Conservation (phyloP, 495 filamentous ascomycete species). For the Rhypophila decipiens region DNA sequence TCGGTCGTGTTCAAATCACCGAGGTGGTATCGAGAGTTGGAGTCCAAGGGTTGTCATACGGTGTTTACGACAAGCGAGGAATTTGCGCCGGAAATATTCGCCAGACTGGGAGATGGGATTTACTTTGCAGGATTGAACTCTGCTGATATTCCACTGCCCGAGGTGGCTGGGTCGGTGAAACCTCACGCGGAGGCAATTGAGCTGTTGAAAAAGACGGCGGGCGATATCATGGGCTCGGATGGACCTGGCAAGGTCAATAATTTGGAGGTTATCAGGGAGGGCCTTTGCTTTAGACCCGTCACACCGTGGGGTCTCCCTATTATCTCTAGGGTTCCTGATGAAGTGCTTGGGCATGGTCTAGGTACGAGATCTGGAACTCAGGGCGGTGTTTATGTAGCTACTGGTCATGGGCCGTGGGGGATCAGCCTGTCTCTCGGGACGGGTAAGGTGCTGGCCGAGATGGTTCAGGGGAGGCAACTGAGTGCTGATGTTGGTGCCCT, state of each 20-base stretch:
- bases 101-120: constrained; percentile 56
- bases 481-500: constrained; percentile 41
- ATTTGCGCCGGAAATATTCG: constrained; percentile 71
- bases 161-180: constrained; percentile 40
- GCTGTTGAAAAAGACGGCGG: constrained; percentile 47
- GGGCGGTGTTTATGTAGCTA: constrained; percentile 63
- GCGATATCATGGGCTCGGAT: constrained; percentile 44
- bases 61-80: constrained; percentile 54
- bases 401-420: constrained; percentile 72
- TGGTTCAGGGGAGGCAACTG: constrained; percentile 47
- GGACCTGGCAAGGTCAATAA: constrained; percentile 33
- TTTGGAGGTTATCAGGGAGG: constrained; percentile 57
- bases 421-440: constrained; percentile 58
- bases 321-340: constrained; percentile 48
- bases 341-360: constrained; percentile 41
- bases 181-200: constrained; percentile 41
- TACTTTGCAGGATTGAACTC: constrained; percentile 72
- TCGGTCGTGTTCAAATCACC: constrained; percentile 62
- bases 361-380: constrained; percentile 35
- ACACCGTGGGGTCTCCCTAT: constrained; percentile 57
- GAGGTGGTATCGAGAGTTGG: constrained; percentile 37
- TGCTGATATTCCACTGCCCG: constrained; percentile 49
- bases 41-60: constrained; percentile 52
- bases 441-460: constrained; percentile 58
- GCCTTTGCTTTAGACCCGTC: constrained; percentile 68